phyloP scores from a whole-genome alignment of 2,329 filamentous ascomycete genomes.

The Calonectria honghensis region DNA sequence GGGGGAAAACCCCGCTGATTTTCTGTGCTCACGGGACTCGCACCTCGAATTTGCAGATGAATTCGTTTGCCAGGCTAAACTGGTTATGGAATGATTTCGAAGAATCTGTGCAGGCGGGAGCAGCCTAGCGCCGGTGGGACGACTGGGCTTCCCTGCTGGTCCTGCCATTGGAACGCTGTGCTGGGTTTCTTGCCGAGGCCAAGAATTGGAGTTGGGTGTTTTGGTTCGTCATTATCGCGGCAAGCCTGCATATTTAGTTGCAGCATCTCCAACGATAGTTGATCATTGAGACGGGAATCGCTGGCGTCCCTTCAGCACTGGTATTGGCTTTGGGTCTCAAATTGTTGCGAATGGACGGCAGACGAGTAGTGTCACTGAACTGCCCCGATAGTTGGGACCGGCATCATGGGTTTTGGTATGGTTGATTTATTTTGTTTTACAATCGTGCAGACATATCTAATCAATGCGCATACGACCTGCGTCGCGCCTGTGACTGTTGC shows the following conservation, averaged over 20 bases:
- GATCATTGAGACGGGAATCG: neutral
- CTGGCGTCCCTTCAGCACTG: neutral
- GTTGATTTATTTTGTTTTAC: neutral
- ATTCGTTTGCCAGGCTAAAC: neutral
- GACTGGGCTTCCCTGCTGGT: neutral
- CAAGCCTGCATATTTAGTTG: neutral
- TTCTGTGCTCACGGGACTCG: no score
- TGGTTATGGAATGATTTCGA: neutral
- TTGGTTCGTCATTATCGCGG: neutral
- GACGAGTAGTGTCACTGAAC: neutral
- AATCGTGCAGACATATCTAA: neutral
- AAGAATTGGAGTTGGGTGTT: constrained; percentile 1
- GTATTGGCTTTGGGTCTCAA: neutral
- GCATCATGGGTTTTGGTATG: neutral
- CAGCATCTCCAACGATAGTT: neutral
- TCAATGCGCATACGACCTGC: neutral
- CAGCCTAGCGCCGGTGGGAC: neutral
- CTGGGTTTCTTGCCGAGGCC: neutral
- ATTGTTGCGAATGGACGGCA: neutral
- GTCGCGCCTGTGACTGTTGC: neutral
- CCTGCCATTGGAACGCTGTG: neutral
- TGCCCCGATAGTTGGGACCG: neutral
- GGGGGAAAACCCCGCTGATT: no score
- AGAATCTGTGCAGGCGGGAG: neutral
- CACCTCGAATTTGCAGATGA: no score